phyloP scores from a whole-genome alignment of 768 basidiomycete genomes.

The Mycena floridula region DNA sequence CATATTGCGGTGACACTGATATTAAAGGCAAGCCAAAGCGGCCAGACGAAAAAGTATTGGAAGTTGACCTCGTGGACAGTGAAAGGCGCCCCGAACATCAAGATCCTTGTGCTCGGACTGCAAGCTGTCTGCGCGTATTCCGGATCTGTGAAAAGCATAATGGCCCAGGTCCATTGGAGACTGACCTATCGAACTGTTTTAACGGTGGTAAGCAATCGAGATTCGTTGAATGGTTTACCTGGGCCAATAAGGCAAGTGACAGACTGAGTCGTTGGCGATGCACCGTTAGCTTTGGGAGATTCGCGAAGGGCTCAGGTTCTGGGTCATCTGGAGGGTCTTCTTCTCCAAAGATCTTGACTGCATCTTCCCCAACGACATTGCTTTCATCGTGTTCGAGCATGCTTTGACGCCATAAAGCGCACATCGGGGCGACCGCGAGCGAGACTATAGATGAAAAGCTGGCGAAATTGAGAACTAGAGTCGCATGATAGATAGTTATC shows the following conservation, averaged over 20 bases:
- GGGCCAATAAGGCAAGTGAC: background rate
- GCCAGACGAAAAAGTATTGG: conserved; percentile 2
- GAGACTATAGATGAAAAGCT: conserved; percentile 6
- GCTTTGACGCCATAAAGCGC: conserved; percentile 3
- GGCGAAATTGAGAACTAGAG: conserved; percentile 8
- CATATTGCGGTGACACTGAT: conserved; percentile 3
- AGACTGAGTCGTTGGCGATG: background rate
- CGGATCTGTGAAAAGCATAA: conserved; percentile 6
- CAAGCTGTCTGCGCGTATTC: conserved; percentile 6
- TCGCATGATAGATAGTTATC: conserved; percentile 8
- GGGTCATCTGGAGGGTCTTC: background rate
- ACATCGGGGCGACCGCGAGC: conserved; percentile 9
- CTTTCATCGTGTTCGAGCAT: background rate
- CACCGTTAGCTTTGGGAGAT: background rate
- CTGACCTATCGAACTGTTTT: conserved; percentile 1
- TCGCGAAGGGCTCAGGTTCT: background rate
- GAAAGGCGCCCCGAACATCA: conserved; percentile 6
- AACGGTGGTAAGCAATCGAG: background rate
- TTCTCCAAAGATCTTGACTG: too few relatives aligned
- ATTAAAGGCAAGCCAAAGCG: conserved; percentile 8
- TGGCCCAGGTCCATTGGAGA: conserved; percentile 8
- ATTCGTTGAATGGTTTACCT: too few relatives aligned
- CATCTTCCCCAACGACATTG: too few relatives aligned
- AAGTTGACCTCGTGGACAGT: conserved; percentile 2
- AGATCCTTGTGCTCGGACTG: conserved; percentile 2